Percentiles rank a stretch among this genome's conserved stretches.
Conservation (phyloP, 2,329 filamentous ascomycete species). For the Metarhizium sp. region DNA sequence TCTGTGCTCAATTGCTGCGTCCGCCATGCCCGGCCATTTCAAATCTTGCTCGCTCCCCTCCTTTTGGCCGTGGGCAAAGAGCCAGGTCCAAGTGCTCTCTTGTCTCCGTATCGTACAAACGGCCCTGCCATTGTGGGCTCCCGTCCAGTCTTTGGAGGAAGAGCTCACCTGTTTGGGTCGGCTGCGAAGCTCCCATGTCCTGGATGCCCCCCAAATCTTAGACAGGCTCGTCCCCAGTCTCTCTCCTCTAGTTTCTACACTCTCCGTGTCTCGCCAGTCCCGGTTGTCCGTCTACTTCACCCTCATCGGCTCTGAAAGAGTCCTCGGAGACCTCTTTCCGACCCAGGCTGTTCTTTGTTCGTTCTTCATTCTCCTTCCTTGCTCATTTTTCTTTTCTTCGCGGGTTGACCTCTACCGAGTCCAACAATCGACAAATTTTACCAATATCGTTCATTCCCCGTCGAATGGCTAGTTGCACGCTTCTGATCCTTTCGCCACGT, state of each 20-base stretch:
- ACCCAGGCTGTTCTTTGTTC: background rate
- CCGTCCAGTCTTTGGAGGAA: background rate
- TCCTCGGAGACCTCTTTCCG: background rate
- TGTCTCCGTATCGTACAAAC: background rate
- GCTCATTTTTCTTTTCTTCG: background rate
- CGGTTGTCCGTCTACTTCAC: slow-evolving; percentile 4
- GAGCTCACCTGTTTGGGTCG: background rate
- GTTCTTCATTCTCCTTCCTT: background rate
- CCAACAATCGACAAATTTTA: background rate
- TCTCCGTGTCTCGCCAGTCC: background rate
- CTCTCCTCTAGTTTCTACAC: background rate
- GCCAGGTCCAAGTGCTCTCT: background rate
- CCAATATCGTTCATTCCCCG: background rate
- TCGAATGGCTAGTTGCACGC: slow-evolving; percentile 9
- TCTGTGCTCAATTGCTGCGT: slow-evolving; percentile 4
- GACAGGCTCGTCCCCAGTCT: background rate
- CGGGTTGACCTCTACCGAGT: slow-evolving; percentile 4
- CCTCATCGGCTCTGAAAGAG: slow-evolving; percentile 5
- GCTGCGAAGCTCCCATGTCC: background rate
- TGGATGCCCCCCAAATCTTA: background rate
- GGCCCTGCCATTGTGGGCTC: background rate
- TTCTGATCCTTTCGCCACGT: background rate
- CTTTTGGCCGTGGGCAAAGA: background rate
- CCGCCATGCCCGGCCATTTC: background rate
- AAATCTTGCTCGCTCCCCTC: background rate